These are phyloP conservation scores for Cyberlindnera mississippiensis DNA, from an alignment of 805 yeast genomes.

Conservation along the genomic window DNA sequence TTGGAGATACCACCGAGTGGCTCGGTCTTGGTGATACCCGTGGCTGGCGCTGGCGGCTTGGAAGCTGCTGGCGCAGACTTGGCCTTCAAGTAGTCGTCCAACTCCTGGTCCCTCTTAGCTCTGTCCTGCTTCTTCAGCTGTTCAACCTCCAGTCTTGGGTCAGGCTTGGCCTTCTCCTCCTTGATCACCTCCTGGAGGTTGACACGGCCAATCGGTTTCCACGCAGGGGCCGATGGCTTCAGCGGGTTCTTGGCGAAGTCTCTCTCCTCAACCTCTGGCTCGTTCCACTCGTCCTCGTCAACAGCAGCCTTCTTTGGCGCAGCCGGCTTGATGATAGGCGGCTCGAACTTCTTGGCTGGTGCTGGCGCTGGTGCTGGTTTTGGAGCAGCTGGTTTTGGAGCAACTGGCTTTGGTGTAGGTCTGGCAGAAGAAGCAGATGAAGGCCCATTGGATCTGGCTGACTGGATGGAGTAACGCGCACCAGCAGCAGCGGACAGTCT, in stretches of 20 bases:
- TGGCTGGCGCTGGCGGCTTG: slow-evolving; percentile 25
- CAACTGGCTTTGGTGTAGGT: slow-evolving; percentile 29
- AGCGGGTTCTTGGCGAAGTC: slow-evolving; percentile 45
- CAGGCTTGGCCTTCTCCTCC: slow-evolving; percentile 40
- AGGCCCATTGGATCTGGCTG: slow-evolving; percentile 31
- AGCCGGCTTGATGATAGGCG: slow-evolving; percentile 23
- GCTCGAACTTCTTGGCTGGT: slow-evolving; percentile 19
- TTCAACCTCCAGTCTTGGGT: slow-evolving; percentile 39
- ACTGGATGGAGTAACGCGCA: slow-evolving; percentile 80
- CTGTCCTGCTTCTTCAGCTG: slow-evolving; percentile 33
- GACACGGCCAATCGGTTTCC: slow-evolving; percentile 61
- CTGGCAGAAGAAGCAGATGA: slow-evolving; percentile 27
- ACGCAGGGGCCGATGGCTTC: slow-evolving; percentile 42
- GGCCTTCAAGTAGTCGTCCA: slow-evolving; percentile 32
- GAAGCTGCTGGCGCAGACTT: slow-evolving; percentile 29
- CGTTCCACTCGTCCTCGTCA: slow-evolving; percentile 41
- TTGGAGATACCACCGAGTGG: slow-evolving; percentile 57
- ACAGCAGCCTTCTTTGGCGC: slow-evolving; percentile 12
- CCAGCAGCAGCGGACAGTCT: slow-evolving; percentile 91
- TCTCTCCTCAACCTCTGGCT: slow-evolving; percentile 44
- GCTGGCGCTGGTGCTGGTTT: slow-evolving; percentile 17
- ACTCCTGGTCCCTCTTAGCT: slow-evolving; percentile 33
- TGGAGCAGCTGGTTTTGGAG: slow-evolving; percentile 23
- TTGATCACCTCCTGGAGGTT: slow-evolving; percentile 42
- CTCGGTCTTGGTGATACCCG: slow-evolving; percentile 31